A percentile compares a stretch with the other conserved stretches of the same genome.
Conservation (phyloP, 108 stramenopile species). For the Pseudonitzschia pungens region DNA sequence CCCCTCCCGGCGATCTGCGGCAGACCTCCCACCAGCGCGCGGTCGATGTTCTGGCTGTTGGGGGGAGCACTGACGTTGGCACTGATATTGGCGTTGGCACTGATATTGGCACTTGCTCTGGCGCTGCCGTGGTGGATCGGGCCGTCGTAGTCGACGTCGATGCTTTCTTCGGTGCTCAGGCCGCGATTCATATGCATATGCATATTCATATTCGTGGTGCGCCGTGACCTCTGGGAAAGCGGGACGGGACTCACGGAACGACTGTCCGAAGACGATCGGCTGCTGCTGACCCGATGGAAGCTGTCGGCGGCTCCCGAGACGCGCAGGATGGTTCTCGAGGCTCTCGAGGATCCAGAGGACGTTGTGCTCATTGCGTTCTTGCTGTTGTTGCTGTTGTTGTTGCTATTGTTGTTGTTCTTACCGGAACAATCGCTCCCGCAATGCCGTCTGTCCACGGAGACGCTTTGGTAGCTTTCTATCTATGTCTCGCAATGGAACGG, state of each 20-base stretch:
- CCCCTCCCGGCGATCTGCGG: slow-evolving; percentile 26
- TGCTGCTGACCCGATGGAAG: slow-evolving; percentile 6
- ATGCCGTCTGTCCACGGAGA: too few relatives aligned
- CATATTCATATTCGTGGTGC: too few relatives aligned
- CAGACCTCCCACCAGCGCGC: slow-evolving; percentile 1
- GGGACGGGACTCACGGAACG: too few relatives aligned
- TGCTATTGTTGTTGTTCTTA: not conserved
- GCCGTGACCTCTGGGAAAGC: too few relatives aligned
- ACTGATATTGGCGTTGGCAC: not conserved
- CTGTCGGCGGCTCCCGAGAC: slow-evolving; percentile 17
- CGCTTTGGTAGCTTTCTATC: too few relatives aligned
- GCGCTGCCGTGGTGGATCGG: too few relatives aligned
- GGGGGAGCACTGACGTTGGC: not conserved
- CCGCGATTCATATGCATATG: too few relatives aligned
- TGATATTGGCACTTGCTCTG: too few relatives aligned
- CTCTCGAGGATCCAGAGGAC: not conserved
- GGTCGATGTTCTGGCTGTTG: slow-evolving; percentile 13
- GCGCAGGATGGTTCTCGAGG: not conserved
- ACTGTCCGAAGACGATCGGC: too few relatives aligned
- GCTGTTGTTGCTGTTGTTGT: not conserved
- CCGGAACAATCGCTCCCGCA: not conserved
- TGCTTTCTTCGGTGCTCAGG: too few relatives aligned
- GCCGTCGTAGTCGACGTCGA: too few relatives aligned
- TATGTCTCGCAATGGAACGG: too few relatives aligned
- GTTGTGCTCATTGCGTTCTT: not conserved